A percentile compares a stretch with the other conserved stretches of the same genome.
Conservation (phyloP, 2,329 filamentous ascomycete genomes). For the Apiospora phragmitis region DNA sequence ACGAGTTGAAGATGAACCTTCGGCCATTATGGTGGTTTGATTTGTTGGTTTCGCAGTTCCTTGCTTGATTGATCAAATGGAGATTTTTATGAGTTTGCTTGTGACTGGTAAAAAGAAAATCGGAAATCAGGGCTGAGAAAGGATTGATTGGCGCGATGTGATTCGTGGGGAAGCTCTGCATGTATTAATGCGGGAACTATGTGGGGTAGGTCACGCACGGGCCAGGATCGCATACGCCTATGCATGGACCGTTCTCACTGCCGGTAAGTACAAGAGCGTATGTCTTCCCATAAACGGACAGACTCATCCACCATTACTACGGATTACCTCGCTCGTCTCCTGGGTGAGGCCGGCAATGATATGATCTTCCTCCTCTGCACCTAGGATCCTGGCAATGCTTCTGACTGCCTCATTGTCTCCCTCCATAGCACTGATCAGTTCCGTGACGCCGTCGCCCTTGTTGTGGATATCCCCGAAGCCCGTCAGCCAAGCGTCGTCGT, state of each 20-base stretch:
- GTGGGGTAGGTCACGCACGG: not conserved
- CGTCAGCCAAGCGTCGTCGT: not conserved
- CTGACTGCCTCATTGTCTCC: too few relatives aligned
- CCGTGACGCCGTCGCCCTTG: too few relatives aligned
- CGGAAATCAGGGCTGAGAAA: not conserved
- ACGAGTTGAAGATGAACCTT: not conserved
- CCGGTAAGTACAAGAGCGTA: too few relatives aligned
- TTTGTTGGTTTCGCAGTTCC: not conserved
- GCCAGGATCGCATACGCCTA: not conserved
- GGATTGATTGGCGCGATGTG: not conserved
- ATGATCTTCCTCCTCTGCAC: too few relatives aligned
- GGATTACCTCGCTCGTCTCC: too few relatives aligned
- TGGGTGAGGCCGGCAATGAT: too few relatives aligned
- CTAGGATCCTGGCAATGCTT: too few relatives aligned
- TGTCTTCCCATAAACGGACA: too few relatives aligned
- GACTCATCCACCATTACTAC: too few relatives aligned
- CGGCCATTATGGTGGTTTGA: not conserved
- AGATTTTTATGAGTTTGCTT: not conserved
- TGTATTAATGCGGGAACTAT: too few relatives aligned
- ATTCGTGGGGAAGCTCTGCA: conserved; percentile 1
- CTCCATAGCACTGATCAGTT: too few relatives aligned
- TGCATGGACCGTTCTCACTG: too few relatives aligned
- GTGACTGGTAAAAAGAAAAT: not conserved
- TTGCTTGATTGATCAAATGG: not conserved
- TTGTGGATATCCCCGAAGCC: not conserved